A percentile compares a stretch with the other conserved stretches of the same genome.
Conservation (phyloP, 805 yeast genomes). For the Teunomyces aglyptinius region DNA sequence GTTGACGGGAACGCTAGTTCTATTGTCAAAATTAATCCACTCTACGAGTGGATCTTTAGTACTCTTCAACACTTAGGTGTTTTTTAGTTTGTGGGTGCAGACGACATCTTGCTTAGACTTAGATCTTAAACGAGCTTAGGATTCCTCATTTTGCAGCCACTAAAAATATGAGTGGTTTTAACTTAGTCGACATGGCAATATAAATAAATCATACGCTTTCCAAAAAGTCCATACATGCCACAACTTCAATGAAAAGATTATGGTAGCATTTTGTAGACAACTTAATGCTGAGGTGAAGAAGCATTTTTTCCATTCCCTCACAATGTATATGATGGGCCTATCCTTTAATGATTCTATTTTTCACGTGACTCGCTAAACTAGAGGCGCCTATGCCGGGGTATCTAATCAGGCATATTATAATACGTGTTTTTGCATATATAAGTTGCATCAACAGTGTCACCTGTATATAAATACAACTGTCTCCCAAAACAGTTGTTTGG, state of each 20-base stretch:
- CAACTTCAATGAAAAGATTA: not conserved
- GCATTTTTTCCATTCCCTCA: not conserved
- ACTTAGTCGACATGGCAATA: not conserved
- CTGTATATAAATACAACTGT: not conserved
- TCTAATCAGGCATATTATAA: not conserved
- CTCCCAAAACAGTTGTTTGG: not conserved
- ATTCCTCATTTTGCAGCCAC: not conserved
- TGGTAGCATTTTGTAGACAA: too few relatives aligned
- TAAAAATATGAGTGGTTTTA: not conserved
- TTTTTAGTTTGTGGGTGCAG: conserved; percentile 12
- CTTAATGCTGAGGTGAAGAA: not conserved
- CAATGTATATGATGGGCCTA: not conserved
- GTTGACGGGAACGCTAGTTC: conserved; percentile 20
- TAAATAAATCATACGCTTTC: not conserved
- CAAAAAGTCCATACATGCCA: not conserved
- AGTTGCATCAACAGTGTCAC: not conserved
- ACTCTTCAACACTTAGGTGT: conserved; percentile 25
- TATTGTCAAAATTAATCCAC: conserved; percentile 10
- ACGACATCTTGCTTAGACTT: not conserved
- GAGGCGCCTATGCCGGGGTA: not conserved
- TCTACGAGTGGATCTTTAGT: conserved; percentile 19
- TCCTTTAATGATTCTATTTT: not conserved
- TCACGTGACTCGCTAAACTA: not conserved
- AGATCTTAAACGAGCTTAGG: too few relatives aligned
- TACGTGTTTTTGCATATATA: not conserved